These are phyloP conservation scores for Aspergillus puulaauensis DNA, from an alignment of 2,329 filamentous ascomycete species.

Conservation along the genomic window DNA sequence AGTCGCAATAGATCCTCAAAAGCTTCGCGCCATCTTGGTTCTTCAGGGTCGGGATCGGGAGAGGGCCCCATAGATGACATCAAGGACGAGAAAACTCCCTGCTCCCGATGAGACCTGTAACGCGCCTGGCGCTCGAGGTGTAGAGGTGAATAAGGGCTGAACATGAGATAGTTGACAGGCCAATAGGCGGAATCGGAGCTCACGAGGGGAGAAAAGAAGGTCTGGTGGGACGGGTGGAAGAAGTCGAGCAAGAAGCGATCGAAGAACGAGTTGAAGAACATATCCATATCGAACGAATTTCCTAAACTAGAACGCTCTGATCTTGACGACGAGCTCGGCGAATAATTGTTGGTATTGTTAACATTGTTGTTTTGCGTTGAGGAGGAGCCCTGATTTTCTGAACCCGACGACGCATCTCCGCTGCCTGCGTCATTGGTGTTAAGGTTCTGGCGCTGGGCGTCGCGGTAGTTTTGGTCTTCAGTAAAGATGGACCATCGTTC, in stretches of 20 bases:
- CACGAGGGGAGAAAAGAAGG: conserved; percentile 31
- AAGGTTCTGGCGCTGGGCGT: conserved; percentile 13
- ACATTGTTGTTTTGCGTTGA: conserved; percentile 8
- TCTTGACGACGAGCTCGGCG: not conserved
- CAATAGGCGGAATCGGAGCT: conserved; percentile 38
- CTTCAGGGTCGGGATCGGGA: conserved; percentile 34
- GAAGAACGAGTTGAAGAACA: conserved; percentile 38
- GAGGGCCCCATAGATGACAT: conserved; percentile 31
- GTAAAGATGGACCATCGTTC: conserved; percentile 37
- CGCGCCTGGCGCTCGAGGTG: conserved; percentile 50
- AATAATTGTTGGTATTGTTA: no score
- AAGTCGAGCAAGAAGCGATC: conserved; percentile 33
- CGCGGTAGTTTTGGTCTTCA: conserved; percentile 30
- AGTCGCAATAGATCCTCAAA: conserved; percentile 60
- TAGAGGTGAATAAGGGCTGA: conserved; percentile 57
- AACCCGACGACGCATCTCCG: conserved; percentile 2
- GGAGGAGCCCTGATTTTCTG: conserved; percentile 1
- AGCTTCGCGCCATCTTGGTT: conserved; percentile 54
- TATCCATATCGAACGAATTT: conserved; percentile 25
- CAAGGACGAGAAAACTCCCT: conserved; percentile 34
- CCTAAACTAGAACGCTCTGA: conserved; percentile 19
- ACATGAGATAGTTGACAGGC: conserved; percentile 45
- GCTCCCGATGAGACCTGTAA: conserved; percentile 24
- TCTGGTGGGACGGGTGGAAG: conserved; percentile 27
- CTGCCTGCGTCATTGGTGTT: conserved; percentile 6